Conservation (phyloP, 371 early-diverging fungal genomes). For the Gilbertella persicaria region DNA sequence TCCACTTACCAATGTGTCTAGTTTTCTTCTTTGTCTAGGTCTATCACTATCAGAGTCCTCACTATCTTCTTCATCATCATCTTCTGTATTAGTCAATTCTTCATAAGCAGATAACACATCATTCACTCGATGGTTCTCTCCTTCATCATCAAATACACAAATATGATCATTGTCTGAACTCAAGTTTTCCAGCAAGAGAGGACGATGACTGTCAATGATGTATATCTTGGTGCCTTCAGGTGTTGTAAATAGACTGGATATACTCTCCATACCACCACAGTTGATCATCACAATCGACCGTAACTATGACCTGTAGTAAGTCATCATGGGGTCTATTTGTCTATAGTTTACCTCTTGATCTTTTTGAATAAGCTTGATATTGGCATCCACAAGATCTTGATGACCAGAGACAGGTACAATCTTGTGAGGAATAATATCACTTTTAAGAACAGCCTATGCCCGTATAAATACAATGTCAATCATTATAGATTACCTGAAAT, state of each 20-base stretch:
- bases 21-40: constrained; percentile 35
- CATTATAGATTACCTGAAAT: constrained; percentile 57
- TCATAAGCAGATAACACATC: constrained; percentile 71
- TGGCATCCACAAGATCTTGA: constrained; percentile 63
- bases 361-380: constrained; percentile 45
- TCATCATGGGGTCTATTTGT: neutral
- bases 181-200: constrained; percentile 79
- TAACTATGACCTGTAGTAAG: constrained; percentile 43
- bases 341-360: constrained; percentile 31
- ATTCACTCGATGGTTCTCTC: constrained; percentile 60
- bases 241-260: constrained; percentile 62
- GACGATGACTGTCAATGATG: constrained; percentile 87
- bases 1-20: constrained; percentile 20
- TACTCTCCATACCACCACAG: constrained; percentile 81
- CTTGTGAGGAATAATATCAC: constrained; percentile 76
- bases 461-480: constrained; percentile 2
- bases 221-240: constrained; percentile 65
- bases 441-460: constrained; percentile 61
- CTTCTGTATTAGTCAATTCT: constrained; percentile 36
- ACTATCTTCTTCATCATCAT: constrained; percentile 32
- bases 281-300: constrained; percentile 82
- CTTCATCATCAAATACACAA: constrained; percentile 79
- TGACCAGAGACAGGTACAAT: constrained; percentile 77
- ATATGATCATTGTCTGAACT: constrained; percentile 64
- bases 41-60: constrained; percentile 30